Percentiles rank a stretch among this genome's conserved stretches.
Conservation (phyloP, 805 yeast species). For the Kuraishia hungarica region DNA sequence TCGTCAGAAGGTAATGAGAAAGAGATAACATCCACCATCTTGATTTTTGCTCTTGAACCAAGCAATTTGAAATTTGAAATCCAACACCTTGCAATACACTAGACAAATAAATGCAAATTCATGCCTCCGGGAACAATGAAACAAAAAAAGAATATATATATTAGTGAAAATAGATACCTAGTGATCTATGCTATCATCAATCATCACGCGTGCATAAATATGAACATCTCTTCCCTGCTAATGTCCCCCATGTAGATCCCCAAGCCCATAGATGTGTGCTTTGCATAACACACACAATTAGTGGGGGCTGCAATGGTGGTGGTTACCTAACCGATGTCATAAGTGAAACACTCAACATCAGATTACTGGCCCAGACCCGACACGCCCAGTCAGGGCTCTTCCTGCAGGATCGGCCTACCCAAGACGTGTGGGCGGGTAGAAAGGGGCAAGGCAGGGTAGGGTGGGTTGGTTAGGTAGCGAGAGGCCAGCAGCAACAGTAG, state of each 20-base stretch:
- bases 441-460: too few species aligned
- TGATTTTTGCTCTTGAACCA: neutral
- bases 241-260: neutral
- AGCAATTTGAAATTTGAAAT: neutral
- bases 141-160: too few species aligned
- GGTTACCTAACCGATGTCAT: neutral
- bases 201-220: neutral
- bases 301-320: neutral
- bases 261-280: neutral
- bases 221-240: neutral
- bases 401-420: neutral
- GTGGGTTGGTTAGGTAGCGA: too few species aligned
- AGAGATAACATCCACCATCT: constrained; percentile 1
- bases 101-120: neutral
- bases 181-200: neutral
- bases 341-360: neutral
- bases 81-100: neutral
- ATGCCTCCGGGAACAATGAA: too few species aligned
- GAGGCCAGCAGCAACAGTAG: neutral
- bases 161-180: neutral
- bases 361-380: too few species aligned
- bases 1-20: constrained; percentile 1
- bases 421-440: too few species aligned
- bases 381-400: neutral
- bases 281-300: neutral